phyloP scores from a whole-genome alignment of 2,329 filamentous ascomycete genomes.

The Zarea fungicola region DNA sequence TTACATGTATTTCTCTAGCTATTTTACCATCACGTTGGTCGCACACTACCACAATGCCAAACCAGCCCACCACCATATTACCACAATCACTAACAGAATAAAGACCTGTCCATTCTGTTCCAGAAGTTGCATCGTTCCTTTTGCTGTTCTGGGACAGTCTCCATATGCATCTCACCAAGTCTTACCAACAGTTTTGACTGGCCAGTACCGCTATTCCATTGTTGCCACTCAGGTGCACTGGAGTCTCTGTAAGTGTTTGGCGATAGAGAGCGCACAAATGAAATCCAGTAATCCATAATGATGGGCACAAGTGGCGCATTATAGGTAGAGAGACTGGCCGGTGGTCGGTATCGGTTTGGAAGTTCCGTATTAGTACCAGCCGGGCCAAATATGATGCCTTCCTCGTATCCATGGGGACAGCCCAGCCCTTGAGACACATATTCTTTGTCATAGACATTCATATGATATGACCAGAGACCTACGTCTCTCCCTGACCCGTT shows the following conservation, averaged over 20 bases:
- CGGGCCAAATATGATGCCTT: slow-evolving; percentile 39
- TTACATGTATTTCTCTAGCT: too few species aligned
- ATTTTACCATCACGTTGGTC: too few species aligned
- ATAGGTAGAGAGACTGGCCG: slow-evolving; percentile 32
- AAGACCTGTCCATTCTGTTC: slow-evolving; percentile 29
- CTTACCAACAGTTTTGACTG: slow-evolving; percentile 31
- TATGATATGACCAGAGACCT: slow-evolving; percentile 39
- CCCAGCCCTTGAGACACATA: slow-evolving; percentile 32
- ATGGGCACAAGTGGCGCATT: slow-evolving; percentile 35
- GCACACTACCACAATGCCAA: too few species aligned
- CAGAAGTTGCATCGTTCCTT: slow-evolving; percentile 35
- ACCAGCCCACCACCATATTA: too few species aligned
- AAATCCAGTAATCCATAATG: slow-evolving; percentile 40
- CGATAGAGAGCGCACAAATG: slow-evolving; percentile 35
- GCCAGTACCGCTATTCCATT: slow-evolving; percentile 22
- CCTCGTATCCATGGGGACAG: slow-evolving; percentile 39
- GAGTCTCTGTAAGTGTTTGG: slow-evolving; percentile 29
- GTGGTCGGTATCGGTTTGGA: slow-evolving; percentile 13
- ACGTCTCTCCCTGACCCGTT: not conserved
- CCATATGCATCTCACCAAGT: slow-evolving; percentile 31
- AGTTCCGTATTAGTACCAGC: slow-evolving; percentile 15
- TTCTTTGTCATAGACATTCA: slow-evolving; percentile 35
- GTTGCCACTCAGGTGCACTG: slow-evolving; percentile 31
- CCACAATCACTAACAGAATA: too few species aligned
- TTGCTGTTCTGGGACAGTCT: slow-evolving; percentile 22